Percentiles rank a stretch among this genome's conserved stretches.
phyloP scores from a whole-genome alignment of 352 stramenopile species.

The Hyaloperonospora brassicae region DNA sequence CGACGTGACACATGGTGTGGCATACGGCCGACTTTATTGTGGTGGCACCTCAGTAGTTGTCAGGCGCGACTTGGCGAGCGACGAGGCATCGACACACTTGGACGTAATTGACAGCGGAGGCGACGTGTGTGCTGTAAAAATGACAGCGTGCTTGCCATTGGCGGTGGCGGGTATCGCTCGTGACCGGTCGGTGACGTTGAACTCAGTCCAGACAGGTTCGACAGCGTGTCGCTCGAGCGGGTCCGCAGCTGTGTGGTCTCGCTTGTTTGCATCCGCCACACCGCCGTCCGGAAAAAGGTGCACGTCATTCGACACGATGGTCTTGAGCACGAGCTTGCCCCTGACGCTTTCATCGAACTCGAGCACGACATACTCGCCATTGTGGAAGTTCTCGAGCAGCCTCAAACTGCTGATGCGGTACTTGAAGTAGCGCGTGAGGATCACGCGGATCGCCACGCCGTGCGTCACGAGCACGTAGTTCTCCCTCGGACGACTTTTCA shows the following conservation, averaged over 20 bases:
- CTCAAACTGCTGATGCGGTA: conserved; percentile 84
- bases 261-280: conserved; percentile 35
- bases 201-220: conserved; percentile 41
- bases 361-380: conserved; percentile 76
- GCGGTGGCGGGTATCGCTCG: conserved; percentile 37
- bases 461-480: conserved; percentile 86
- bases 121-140: conserved; percentile 18
- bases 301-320: conserved; percentile 60
- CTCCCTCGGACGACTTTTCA: conserved; percentile 57
- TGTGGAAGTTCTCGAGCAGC: conserved; percentile 77
- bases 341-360: conserved; percentile 58
- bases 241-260: conserved; percentile 47
- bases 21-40: neutral
- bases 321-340: conserved; percentile 54
- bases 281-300: conserved; percentile 34
- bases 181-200: conserved; percentile 59
- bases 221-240: conserved; percentile 36
- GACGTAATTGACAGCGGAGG: neutral
- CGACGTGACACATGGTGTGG: too few relatives aligned
- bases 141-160: conserved; percentile 30
- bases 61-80: conserved; percentile 14
- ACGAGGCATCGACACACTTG: conserved; percentile 13
- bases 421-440: conserved; percentile 86
- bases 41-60: conserved; percentile 15
- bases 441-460: conserved; percentile 80